Conservation (phyloP, 2,329 filamentous ascomycete genomes). For the Sporothrix euskadiensis region DNA sequence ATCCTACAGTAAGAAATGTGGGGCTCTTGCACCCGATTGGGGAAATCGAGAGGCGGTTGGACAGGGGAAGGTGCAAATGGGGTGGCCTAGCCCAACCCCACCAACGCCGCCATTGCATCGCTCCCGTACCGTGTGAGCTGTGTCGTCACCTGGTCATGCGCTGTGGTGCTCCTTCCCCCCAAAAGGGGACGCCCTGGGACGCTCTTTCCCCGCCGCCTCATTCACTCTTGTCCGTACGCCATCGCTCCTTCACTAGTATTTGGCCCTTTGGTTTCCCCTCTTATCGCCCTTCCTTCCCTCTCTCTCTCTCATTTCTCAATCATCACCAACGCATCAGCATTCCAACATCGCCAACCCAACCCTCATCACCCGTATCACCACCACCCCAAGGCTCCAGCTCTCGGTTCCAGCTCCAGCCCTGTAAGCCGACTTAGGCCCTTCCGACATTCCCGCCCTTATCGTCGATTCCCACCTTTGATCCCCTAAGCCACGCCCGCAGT, state of each 20-base stretch:
- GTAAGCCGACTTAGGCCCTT: background rate
- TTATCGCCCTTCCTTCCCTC: background rate
- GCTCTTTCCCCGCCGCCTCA: slow-evolving; percentile 9
- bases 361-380: background rate
- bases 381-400: background rate
- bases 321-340: background rate
- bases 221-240: background rate
- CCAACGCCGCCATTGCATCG: slow-evolving; percentile 13
- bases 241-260: slow-evolving; percentile 9
- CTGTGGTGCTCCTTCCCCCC: background rate
- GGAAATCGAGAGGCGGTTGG: background rate
- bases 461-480: background rate
- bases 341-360: background rate
- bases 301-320: background rate
- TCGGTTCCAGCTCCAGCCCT: background rate
- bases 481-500: background rate
- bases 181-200: background rate
- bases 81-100: slow-evolving; percentile 9
- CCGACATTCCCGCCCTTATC: background rate
- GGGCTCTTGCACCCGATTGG: background rate
- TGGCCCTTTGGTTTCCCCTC: background rate
- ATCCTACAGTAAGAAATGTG: background rate
- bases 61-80: background rate
- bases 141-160: slow-evolving; percentile 23
- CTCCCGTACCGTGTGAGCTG: background rate